Evolutionary conservation across 768 basidiomycete genomes (phyloP), one percentile per base, ranked within the genome.

Genomic region (Gyrodon lividus): DNA sequence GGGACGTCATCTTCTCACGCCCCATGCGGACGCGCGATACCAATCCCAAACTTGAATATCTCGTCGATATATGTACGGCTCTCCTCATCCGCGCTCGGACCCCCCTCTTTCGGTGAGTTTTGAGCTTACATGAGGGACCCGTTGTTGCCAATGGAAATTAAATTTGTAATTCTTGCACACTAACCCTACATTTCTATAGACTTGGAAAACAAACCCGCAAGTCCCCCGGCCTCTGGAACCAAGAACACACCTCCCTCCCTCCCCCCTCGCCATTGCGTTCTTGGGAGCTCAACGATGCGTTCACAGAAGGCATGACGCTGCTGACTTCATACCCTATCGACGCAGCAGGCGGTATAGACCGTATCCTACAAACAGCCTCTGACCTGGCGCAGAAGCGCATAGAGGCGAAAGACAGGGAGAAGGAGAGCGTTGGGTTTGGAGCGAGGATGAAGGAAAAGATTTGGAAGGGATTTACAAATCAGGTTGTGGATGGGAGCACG

Each of bases 1-100:
- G 89, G 89, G 89, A 92, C 62, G 77, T 78, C 3, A 58, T 92
- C 12, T 87, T 90, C 55, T 77, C 85, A 44, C 74, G 75, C 31
- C 77, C 79, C 0, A 73, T 75, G 70, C 73, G 81, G 57, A 75
- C 79, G 39, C 78, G 80, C 31, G 65, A 71, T n/a, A 33, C 38
- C 9, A 80, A 81, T 54, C 78, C 80, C 19, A 89, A 86, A 64
- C 70, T 89, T 2, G 84, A 89, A 22, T 76, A 75, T 57, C 73
- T 90, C n/a, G 62, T 89, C 46, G 84, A 89, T 55, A 69, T 91
- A 26, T 87, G 87, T 53, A 76, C 82, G 0, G 77, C 80, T 42
- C 86, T 91, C 80, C 73, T 90, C 23, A 68, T 89, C 19, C 76
- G 80, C 45, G 76, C 78, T 2, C 79, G 80, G 39, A 66, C 70